Base-by-base conservation (phyloP, 2,329 filamentous ascomycete genomes). In the Penicillium sp. region DNA sequence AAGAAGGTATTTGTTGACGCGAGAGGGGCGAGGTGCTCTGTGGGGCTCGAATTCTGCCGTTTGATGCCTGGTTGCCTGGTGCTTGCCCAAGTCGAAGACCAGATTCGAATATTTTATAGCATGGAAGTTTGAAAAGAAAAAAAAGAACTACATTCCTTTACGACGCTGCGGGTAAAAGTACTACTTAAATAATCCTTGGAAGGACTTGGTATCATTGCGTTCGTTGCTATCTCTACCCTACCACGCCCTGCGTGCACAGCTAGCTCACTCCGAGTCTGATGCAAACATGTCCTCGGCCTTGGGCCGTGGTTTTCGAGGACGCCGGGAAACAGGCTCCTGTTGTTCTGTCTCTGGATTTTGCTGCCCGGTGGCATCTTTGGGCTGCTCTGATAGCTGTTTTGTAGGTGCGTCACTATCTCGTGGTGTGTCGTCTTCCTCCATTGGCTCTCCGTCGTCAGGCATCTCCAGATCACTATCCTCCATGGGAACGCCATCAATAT, bases 271-370 rank as follows among this genome's bases (percentile, higher is more conserved):
- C 1, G 78, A 82, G 62, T 89, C 89, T 4, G 87, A 89, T 10
- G 88, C 90, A 83, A 94, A 95, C 90, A 94, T 92, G 68, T 94
- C 90, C 62, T 89, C 89, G 4, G 90, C 90, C 62, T 86, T 86
- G 72, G 90, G 88, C 58, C 88, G 82, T 67, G 83, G 88, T 63
- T 83, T 73, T 79, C 60, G 78, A 67, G 53, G 68, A 7, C 62
- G 56, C 55, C 66, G 65, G 56, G 71, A 73, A 43, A 64, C 65
- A 51, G 34, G 61, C 48, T 61, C 66, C 52, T 46, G 67, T 62
- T 55, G 69, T 59, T 44, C 67, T 64, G 50, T 60, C 62, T 26
- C 56, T 59, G 19, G 42, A 13, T 31, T 11, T 31, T 45, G 42
- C 26, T 45, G 42, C 42, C 42, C 18, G 28, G 42, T 21, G 16